Evolutionary conservation across 2,329 filamentous ascomycete genomes (phyloP).

Genomic region (Metarhizium humberi): DNA sequence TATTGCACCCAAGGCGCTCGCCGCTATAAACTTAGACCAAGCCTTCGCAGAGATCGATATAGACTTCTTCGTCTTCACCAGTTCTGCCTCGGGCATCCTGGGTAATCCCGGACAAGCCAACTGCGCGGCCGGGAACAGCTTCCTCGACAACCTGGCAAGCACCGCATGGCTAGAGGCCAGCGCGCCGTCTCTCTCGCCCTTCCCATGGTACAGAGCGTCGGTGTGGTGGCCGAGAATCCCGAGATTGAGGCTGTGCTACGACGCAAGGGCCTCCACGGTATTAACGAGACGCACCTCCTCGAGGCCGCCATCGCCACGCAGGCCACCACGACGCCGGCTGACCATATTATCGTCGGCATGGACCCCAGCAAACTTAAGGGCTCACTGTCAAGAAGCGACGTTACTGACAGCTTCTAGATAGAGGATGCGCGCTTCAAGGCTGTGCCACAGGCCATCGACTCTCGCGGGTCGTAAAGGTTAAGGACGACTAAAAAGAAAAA

Average conservation of each 20-base stretch:
- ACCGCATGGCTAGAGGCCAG: constrained; percentile 15
- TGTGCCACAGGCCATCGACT: not conserved
- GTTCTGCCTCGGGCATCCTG: constrained; percentile 17
- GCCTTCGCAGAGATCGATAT: constrained; percentile 9
- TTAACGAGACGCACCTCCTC: not conserved
- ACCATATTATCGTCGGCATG: not conserved
- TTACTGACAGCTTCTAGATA: not conserved
- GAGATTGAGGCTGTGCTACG: constrained; percentile 6
- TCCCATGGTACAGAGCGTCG: constrained; percentile 16
- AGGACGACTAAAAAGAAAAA: too few species aligned
- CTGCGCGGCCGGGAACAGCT: constrained; percentile 22
- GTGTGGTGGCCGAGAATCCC: constrained; percentile 22
- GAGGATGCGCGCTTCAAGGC: not conserved
- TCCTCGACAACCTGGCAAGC: constrained; percentile 24
- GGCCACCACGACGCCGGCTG: not conserved
- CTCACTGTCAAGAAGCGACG: not conserved
- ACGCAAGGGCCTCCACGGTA: not conserved
- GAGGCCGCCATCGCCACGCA: not conserved
- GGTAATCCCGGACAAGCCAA: constrained; percentile 21
- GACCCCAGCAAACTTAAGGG: not conserved
- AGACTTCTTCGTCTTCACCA: constrained; percentile 21
- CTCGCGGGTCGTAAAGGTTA: not conserved
- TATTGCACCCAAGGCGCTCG: constrained; percentile 15
- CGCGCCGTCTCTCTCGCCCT: constrained; percentile 16
- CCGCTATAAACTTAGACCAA: constrained; percentile 16